phyloP scores from a whole-genome alignment of 345 rosid genomes.

The Eutrema yunnanense region DNA sequence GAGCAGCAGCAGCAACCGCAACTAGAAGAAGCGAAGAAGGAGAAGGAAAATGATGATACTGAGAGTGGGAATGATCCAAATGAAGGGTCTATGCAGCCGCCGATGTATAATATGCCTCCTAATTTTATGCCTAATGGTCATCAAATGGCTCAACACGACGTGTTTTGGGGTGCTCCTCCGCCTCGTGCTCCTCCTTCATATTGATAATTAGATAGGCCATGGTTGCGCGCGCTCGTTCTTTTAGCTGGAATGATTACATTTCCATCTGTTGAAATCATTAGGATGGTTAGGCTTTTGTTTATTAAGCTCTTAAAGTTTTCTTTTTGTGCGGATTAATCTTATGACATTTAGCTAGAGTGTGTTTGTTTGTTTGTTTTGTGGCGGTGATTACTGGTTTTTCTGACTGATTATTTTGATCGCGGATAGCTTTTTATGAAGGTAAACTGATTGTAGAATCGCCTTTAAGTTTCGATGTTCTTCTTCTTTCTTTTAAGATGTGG shows the following conservation, averaged over 20 bases:
- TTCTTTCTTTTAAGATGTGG: not conserved
- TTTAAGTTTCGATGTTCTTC: not conserved
- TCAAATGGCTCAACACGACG: constrained; percentile 62
- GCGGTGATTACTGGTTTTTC: constrained; percentile 13
- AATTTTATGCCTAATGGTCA: constrained; percentile 62
- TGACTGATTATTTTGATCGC: constrained; percentile 8
- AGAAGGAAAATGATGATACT: constrained; percentile 30
- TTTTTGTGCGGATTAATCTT: not conserved
- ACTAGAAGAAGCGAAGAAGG: constrained; percentile 25
- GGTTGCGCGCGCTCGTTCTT: not conserved
- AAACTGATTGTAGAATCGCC: constrained; percentile 7
- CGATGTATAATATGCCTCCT: constrained; percentile 62
- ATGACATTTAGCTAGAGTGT: constrained; percentile 19
- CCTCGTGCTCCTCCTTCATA: constrained; percentile 59
- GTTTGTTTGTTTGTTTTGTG: constrained; percentile 16
- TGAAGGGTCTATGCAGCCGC: constrained; percentile 41
- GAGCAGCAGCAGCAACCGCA: constrained; percentile 21
- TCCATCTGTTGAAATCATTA: not conserved
- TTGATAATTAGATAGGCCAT: constrained; percentile 23
- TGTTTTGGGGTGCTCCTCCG: constrained; percentile 74
- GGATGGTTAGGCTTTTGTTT: constrained; percentile 24
- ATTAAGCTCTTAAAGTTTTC: not conserved
- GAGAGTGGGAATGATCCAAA: constrained; percentile 15
- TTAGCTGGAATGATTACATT: constrained; percentile 9
- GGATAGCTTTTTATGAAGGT: constrained; percentile 15